A percentile compares a stretch with the other conserved stretches of the same genome.
These are phyloP conservation scores for Tuber calosporum DNA, from an alignment of 495 filamentous ascomycete genomes.

Conservation along the genomic window DNA sequence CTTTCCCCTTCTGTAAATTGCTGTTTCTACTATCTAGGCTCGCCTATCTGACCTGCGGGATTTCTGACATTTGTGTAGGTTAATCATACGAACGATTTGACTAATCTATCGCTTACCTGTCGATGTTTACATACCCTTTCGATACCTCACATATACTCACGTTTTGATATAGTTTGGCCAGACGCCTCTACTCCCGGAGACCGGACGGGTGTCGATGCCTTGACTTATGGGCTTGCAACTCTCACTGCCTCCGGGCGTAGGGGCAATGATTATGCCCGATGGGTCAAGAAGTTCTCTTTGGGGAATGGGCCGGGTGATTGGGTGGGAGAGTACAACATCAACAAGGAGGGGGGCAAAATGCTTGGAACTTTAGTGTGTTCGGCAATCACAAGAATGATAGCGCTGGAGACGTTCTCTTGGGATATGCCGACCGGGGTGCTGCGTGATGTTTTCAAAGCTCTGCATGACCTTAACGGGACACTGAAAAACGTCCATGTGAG, in stretches of 20 bases:
- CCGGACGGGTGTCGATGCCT: conserved; percentile 73
- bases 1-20: neutral
- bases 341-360: conserved; percentile 88
- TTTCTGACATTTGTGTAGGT: conserved; percentile 51
- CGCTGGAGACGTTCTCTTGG: conserved; percentile 87
- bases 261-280: conserved; percentile 78
- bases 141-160: conserved; percentile 80
- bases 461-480: conserved; percentile 51
- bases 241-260: conserved; percentile 48
- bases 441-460: conserved; percentile 77
- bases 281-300: conserved; percentile 80
- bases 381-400: conserved; percentile 76
- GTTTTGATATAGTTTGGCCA: conserved; percentile 91
- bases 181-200: conserved; percentile 60
- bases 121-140: conserved; percentile 75
- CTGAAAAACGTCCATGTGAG: conserved; percentile 78
- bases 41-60: conserved; percentile 5
- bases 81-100: conserved; percentile 80
- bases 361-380: conserved; percentile 83
- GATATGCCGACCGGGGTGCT: conserved; percentile 92
- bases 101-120: conserved; percentile 72
- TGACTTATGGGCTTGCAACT: conserved; percentile 84
- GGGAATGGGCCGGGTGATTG: conserved; percentile 77
- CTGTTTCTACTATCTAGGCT: conserved; percentile 10
- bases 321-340: conserved; percentile 81